Base-by-base conservation (phyloP, 2,329 filamentous ascomycete genomes). In the Colletotrichum filicis region DNA sequence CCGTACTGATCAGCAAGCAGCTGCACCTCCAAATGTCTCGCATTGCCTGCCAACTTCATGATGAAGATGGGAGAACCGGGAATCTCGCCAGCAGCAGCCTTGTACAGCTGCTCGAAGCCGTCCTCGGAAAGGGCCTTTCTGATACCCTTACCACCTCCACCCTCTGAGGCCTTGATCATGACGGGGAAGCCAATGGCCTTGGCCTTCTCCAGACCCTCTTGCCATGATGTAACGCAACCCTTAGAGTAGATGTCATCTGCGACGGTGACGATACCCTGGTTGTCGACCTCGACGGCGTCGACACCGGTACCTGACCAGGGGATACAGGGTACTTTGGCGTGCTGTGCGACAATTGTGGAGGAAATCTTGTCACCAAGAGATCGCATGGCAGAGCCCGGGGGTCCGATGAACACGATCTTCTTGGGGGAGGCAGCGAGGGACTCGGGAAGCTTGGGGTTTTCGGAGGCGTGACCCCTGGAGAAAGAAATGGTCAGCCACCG, bases 101-200 rank as follows among this genome's bases (percentile, higher is more conserved):
- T 97, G 89, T 98, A 99, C 58, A 98, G 88, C 77, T 89, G 88
- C 81, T 93, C 89, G 79, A 99, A 99, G 75, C 93, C 92, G 55
- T 96, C 93, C 82, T 98, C 95, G 74, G 88, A 88, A 74, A 94
- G 88, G 77, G 97, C 97, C 87, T 98, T 98, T 82, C 97, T 95
- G 82, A 99, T 99, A 89, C 97, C 97, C 88, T 99, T 99, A 82
- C 97, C 97, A 86, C 97, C 97, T 87, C 97, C 97, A 86, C 97
- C 97, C 87, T 99, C 97, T 3, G 97, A 98, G n/a, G 97, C 97
- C 89, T 99, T 99, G 83, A 99, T 95, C 97, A 99, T 99, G 87
- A 99, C 94, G 19, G 97, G 97, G 87, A 99, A 99, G 77, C 97
- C 97, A 82, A 99, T 99, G 80, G 94, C 90, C 82, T 90, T 92